Conservation (phyloP, 352 stramenopile species). For the Thalassiosira pacifica region DNA sequence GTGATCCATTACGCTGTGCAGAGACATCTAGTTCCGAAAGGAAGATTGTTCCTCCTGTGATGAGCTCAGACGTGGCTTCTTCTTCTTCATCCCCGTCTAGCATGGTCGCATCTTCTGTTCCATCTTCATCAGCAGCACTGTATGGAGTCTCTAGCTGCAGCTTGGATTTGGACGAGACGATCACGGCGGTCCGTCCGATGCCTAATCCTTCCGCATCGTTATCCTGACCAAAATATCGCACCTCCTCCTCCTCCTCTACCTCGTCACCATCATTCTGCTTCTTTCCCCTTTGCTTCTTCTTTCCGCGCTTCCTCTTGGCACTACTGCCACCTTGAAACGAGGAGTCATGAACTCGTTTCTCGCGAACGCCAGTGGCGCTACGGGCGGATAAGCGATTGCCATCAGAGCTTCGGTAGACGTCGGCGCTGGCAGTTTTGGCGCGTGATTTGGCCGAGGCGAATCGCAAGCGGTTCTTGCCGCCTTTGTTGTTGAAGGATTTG, state of each 20-base stretch:
- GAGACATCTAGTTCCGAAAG: conserved; percentile 82
- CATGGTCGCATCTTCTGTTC: conserved; percentile 4
- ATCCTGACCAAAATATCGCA: conserved; percentile 61
- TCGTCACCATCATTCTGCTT: conserved; percentile 29
- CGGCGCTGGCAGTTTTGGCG: conserved; percentile 77
- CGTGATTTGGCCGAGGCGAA: conserved; percentile 79
- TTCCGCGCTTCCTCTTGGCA: conserved; percentile 44
- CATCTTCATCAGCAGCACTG: neutral
- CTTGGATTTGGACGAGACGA: conserved; percentile 62
- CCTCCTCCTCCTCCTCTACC: conserved; percentile 35
- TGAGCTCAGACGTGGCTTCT: conserved; percentile 38
- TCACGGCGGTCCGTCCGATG: conserved; percentile 62
- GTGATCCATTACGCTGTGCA: conserved; percentile 82
- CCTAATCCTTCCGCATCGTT: conserved; percentile 60
- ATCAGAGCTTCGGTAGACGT: conserved; percentile 85
- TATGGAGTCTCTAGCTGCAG: conserved; percentile 5
- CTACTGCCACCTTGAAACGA: conserved; percentile 9
- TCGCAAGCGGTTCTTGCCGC: conserved; percentile 79
- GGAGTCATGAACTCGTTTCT: conserved; percentile 81
- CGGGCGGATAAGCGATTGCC: conserved; percentile 50
- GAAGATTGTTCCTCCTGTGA: conserved; percentile 74
- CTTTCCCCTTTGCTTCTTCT: conserved; percentile 27
- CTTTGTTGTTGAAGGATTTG: conserved; percentile 79
- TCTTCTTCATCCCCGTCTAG: conserved; percentile 48
- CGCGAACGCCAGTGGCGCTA: conserved; percentile 71